Base-by-base conservation (phyloP, 257 asterid genomes). In the Leonotis leonurus region DNA sequence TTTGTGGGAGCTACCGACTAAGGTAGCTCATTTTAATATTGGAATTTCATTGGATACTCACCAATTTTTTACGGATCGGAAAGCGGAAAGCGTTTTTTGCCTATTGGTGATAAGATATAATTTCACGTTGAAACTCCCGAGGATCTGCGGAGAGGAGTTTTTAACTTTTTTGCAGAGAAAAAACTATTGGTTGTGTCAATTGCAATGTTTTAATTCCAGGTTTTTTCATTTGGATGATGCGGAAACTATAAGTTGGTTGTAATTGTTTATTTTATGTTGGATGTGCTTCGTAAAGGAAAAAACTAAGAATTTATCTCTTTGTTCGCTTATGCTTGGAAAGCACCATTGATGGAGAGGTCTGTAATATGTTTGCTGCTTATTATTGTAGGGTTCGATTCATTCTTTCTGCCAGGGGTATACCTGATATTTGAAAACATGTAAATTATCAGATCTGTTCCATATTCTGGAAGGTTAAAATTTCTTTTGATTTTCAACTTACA, bases 401-500 rank as follows among this genome's bases (percentile, higher is more conserved):
- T 21, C 18, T 35, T 45, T 11, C 27, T 2, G 21, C 25, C 27
- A 60, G 26, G 77, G 67, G 69, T 62, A 32, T n/a, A 37, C 2
- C 63, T n/a, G 62, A 24, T 26, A 73, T 64, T 52, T 27, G 9
- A 18, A 13, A 11, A n/a, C n/a, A n/a, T 12, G 8, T 36, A 3
- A 3, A 1, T 30, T n/a, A 30, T 46, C 46, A 44, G 24, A 43
- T 55, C 48, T 33, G 1, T 1, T 35, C n/a, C 40, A 8, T 29
- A n/a, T 29, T 29, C 3, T 29, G 29, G 3, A 50, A 26, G 3
- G 35, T n/a, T 0, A 9, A 2, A 11, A 12, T 37, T 12, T 13
- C 5, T 27, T 52, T 53, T 53, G 39, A 53, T 60, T 69, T 65
- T 77, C 75, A 60, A 72, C 62, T 26, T 49, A 43, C 40, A 12